These are phyloP conservation scores for Tylopilus balloui DNA, from an alignment of 768 basidiomycete genomes.

Conservation along the genomic window DNA sequence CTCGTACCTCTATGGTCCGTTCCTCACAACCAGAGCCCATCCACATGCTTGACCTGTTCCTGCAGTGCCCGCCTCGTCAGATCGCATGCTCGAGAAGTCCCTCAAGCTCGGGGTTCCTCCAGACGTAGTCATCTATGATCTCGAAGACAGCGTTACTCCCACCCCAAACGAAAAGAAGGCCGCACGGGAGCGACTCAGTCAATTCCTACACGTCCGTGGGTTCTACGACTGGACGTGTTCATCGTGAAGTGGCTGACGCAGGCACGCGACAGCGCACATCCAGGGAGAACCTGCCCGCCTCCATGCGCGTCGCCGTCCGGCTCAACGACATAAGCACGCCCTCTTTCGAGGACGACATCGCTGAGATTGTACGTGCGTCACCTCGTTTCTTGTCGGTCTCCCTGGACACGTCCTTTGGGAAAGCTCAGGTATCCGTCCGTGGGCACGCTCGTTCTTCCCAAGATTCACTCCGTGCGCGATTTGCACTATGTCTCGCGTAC, in stretches of 20 bases:
- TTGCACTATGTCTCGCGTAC: conserved; percentile 53
- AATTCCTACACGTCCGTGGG: conserved; percentile 51
- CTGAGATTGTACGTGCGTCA: conserved; percentile 45
- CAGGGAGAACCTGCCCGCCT: conserved; percentile 36
- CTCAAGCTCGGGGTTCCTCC: conserved; percentile 44
- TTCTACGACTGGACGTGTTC: conserved; percentile 1
- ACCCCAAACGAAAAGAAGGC: conserved; percentile 49
- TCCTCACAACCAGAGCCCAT: background rate
- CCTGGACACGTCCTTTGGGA: background rate
- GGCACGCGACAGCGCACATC: conserved; percentile 22
- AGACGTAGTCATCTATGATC: conserved; percentile 81
- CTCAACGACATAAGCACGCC: conserved; percentile 64
- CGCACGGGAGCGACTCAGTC: conserved; percentile 51
- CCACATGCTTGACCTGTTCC: background rate
- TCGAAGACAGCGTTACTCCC: conserved; percentile 83
- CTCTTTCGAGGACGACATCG: conserved; percentile 62
- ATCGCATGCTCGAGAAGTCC: conserved; percentile 80
- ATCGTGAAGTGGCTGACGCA: conserved; percentile 7
- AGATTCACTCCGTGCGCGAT: conserved; percentile 68
- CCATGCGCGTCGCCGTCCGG: conserved; percentile 60
- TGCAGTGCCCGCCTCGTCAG: conserved; percentile 73
- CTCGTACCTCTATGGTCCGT: conserved; percentile 59
- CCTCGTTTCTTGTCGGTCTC: background rate
- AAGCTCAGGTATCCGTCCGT: conserved; percentile 48
- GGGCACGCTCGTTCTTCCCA: conserved; percentile 75